Percentiles rank a stretch among this genome's conserved stretches.
Evolutionary conservation across 2,329 filamentous ascomycete species (phyloP).

Genomic region (Akanthomyces uredinophilus): DNA sequence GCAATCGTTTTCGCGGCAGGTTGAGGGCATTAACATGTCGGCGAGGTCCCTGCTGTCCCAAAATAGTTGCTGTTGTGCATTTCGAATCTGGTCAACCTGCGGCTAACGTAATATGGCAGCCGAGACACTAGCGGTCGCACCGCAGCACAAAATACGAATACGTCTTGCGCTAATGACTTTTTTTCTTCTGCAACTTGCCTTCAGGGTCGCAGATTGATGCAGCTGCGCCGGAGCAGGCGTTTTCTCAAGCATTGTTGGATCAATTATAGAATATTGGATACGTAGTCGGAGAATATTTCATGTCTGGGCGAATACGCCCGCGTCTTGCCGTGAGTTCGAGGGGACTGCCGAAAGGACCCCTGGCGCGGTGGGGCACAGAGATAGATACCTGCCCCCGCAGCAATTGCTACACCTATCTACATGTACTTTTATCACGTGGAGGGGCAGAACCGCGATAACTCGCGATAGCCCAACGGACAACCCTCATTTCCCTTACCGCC

Average conservation of each 20-base stretch:
- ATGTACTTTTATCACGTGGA: constrained; percentile 14
- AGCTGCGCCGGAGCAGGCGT: background rate
- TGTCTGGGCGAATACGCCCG: background rate
- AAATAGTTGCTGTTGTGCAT: background rate
- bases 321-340: background rate
- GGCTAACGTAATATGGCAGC: background rate
- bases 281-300: background rate
- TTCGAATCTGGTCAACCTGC: background rate
- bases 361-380: background rate
- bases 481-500: constrained; percentile 10
- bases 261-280: background rate
- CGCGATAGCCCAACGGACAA: background rate
- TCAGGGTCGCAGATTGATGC: background rate
- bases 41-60: background rate
- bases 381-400: background rate
- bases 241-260: background rate
- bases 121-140: background rate
- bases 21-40: background rate
- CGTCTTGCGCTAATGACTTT: background rate
- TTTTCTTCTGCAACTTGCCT: background rate
- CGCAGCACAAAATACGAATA: background rate
- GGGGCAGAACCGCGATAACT: background rate
- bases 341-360: background rate
- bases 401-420: background rate
- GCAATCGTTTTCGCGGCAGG: background rate